A percentile compares a stretch with the other conserved stretches of the same genome.
Conservation (phyloP, 768 basidiomycete genomes). For the Lentinula edodes region DNA sequence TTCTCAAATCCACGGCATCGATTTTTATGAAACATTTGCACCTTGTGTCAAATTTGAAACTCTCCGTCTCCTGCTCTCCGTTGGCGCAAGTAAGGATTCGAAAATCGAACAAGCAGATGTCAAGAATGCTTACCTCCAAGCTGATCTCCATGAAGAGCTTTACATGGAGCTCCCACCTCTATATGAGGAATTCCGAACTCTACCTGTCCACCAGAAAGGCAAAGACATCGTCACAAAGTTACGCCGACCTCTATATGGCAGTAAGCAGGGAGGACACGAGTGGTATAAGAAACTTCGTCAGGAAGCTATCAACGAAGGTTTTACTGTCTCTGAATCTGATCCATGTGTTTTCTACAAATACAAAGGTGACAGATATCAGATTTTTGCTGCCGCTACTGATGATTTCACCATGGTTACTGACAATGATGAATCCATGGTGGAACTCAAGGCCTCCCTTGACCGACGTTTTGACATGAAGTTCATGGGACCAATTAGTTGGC, state of each 20-base stretch:
- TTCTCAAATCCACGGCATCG: conserved; percentile 23
- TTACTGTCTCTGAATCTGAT: conserved; percentile 10
- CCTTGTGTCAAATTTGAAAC: conserved; percentile 18
- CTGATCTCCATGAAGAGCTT: conserved; percentile 19
- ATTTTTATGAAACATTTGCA: conserved; percentile 27
- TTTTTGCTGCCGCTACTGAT: conserved; percentile 18
- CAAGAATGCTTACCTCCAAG: conserved; percentile 20
- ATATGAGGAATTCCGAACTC: conserved; percentile 8
- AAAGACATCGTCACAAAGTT: conserved; percentile 14
- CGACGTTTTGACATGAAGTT: neutral
- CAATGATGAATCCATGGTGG: neutral
- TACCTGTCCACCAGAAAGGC: neutral
- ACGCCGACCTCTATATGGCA: conserved; percentile 25
- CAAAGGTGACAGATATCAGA: conserved; percentile 7
- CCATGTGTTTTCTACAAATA: conserved; percentile 19
- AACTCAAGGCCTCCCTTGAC: neutral
- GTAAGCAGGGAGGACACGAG: conserved; percentile 26
- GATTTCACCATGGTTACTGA: conserved; percentile 19
- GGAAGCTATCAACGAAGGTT: conserved; percentile 7
- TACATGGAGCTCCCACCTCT: conserved; percentile 21
- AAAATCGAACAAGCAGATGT: conserved; percentile 16
- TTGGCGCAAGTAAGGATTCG: conserved; percentile 11
- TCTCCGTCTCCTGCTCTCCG: conserved; percentile 14
- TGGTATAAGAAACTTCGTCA: conserved; percentile 17
- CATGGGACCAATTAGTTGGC: conserved; percentile 20